These are phyloP conservation scores for Aschersonia sp. DNA, from an alignment of 2,329 filamentous ascomycete genomes.

Conservation along the genomic window DNA sequence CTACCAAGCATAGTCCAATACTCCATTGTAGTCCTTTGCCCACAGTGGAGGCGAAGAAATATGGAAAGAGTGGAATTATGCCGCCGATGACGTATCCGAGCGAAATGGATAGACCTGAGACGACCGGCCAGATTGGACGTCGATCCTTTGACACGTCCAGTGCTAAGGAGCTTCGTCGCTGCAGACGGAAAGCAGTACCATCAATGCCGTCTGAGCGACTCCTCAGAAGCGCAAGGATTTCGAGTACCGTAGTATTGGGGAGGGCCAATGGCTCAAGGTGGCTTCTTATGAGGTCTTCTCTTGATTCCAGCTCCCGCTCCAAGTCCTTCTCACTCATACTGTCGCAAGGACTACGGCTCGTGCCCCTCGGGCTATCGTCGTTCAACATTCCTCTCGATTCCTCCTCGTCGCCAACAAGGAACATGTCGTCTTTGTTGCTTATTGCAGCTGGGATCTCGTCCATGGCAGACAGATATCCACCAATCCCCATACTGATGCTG, in stretches of 20 bases:
- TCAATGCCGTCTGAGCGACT: constrained; percentile 16
- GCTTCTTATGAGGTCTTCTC: constrained; percentile 12
- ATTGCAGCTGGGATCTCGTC: constrained; percentile 14
- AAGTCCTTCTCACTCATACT: constrained; percentile 6
- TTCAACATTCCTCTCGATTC: constrained; percentile 13
- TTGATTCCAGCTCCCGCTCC: not conserved
- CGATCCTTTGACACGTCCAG: constrained; percentile 7
- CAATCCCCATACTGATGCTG: constrained; percentile 60
- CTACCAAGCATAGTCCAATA: constrained; percentile 35
- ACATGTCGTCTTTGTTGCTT: not conserved
- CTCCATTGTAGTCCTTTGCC: constrained; percentile 34
- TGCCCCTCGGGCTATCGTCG: not conserved
- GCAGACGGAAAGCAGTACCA: constrained; percentile 9
- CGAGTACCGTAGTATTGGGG: constrained; percentile 6
- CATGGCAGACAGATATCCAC: constrained; percentile 50
- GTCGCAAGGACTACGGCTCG: constrained; percentile 3
- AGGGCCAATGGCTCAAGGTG: constrained; percentile 19
- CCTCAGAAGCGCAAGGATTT: constrained; percentile 13
- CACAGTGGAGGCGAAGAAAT: constrained; percentile 34
- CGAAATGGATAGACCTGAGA: constrained; percentile 44
- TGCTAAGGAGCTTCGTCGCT: not conserved
- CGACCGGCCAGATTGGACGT: constrained; percentile 18
- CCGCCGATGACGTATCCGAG: constrained; percentile 49
- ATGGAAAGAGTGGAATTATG: constrained; percentile 46
- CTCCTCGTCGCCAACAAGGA: constrained; percentile 7